These are phyloP conservation scores for Paramecium bursaria DNA, from an alignment of 73 alveolate species.

Conservation along the genomic window DNA sequence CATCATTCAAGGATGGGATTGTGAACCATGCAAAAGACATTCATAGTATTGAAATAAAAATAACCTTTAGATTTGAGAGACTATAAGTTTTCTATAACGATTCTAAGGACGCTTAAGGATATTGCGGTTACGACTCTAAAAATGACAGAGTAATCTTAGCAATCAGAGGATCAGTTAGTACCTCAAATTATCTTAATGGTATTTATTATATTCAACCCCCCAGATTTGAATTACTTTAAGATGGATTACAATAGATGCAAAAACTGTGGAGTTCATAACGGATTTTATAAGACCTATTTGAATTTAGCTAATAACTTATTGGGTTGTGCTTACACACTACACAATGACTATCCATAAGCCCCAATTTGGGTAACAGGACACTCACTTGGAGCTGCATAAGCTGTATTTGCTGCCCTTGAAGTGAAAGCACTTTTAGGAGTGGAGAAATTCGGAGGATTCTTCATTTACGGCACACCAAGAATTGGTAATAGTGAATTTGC, in stretches of 20 bases:
- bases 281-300: slow-evolving; percentile 14
- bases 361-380: slow-evolving; percentile 63
- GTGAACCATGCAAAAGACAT: neutral
- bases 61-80: too few species aligned
- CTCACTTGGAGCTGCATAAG: slow-evolving; percentile 71
- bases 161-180: slow-evolving; percentile 45
- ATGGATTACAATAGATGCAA: slow-evolving; percentile 32
- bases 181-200: neutral
- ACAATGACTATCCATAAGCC: slow-evolving; percentile 33
- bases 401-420: slow-evolving; percentile 62
- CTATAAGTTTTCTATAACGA: neutral
- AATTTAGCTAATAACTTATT: neutral
- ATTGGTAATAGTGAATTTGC: slow-evolving; percentile 63
- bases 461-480: slow-evolving; percentile 74
- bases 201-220: neutral
- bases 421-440: slow-evolving; percentile 11
- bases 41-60: neutral
- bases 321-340: neutral
- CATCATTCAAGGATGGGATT: slow-evolving; percentile 7
- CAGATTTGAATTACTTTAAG: neutral
- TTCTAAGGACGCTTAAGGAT: slow-evolving; percentile 57
- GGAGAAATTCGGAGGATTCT: too few species aligned
- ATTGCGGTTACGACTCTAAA: slow-evolving; percentile 52
- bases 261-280: slow-evolving; percentile 54
- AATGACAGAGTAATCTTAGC: slow-evolving; percentile 50